A percentile compares a stretch with the other conserved stretches of the same genome.
These are phyloP conservation scores for Quercus parvula DNA, from an alignment of 306 rosid genomes.

Conservation along the genomic window DNA sequence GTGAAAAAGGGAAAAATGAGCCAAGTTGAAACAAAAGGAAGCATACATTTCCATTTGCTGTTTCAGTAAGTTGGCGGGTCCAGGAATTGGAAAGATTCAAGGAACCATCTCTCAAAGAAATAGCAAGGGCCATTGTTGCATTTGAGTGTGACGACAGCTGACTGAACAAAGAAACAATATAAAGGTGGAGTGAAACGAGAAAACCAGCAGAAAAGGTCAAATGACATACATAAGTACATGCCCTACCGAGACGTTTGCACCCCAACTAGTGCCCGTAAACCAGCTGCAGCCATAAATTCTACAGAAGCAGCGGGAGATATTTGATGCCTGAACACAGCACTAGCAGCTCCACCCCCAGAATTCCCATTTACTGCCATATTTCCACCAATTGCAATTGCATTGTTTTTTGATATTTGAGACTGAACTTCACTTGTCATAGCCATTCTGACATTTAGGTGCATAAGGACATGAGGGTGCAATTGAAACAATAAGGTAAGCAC, in stretches of 20 bases:
- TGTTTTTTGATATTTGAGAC: slow-evolving; percentile 76
- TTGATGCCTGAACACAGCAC: slow-evolving; percentile 65
- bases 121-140: slow-evolving; percentile 75
- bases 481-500: not conserved
- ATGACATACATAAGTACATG: slow-evolving; percentile 8
- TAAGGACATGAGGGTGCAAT: slow-evolving; percentile 22
- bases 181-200: slow-evolving; percentile 11
- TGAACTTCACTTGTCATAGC: slow-evolving; percentile 89
- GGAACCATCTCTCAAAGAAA: slow-evolving; percentile 85
- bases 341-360: slow-evolving; percentile 87
- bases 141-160: slow-evolving; percentile 68
- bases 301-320: slow-evolving; percentile 69
- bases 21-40: slow-evolving; percentile 9
- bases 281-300: slow-evolving; percentile 77
- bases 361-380: slow-evolving; percentile 77
- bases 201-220: slow-evolving; percentile 10
- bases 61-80: slow-evolving; percentile 91
- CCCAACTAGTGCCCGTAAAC: slow-evolving; percentile 76
- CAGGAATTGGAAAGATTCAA: slow-evolving; percentile 86
- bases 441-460: slow-evolving; percentile 65
- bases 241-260: slow-evolving; percentile 83
- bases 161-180: slow-evolving; percentile 37
- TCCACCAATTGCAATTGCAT: slow-evolving; percentile 58
- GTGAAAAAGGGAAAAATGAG: not conserved
- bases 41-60: slow-evolving; percentile 72